Percentiles rank a stretch among this genome's conserved stretches.
These are phyloP conservation scores for Solanum pinnatisectum DNA, from an alignment of 257 asterid species.

Conservation along the genomic window DNA sequence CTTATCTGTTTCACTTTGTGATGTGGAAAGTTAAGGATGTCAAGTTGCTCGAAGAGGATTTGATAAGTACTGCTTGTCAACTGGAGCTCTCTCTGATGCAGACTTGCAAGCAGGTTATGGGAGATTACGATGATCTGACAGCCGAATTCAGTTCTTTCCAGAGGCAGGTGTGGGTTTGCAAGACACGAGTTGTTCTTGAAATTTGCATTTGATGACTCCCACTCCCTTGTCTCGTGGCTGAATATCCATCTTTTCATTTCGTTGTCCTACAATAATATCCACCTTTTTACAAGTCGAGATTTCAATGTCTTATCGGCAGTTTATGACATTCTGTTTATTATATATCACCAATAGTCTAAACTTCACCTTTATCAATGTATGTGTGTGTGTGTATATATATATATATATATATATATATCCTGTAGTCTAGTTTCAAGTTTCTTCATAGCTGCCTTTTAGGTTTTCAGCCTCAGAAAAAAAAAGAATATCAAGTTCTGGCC, in stretches of 20 bases:
- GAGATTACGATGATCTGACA: constrained; percentile 1
- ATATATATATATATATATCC: neutral
- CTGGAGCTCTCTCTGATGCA: constrained; percentile 10
- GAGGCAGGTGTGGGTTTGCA: constrained; percentile 6
- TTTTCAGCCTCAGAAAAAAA: neutral
- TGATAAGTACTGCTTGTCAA: constrained; percentile 9
- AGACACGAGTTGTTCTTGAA: neutral
- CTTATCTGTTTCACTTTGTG: constrained; percentile 15
- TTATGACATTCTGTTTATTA: neutral
- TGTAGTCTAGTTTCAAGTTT: neutral
- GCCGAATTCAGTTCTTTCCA: constrained; percentile 3
- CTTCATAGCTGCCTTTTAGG: neutral
- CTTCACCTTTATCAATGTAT: too few species aligned
- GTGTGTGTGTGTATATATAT: too few species aligned
- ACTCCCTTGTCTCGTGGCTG: neutral
- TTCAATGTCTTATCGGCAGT: neutral
- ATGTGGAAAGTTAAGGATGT: constrained; percentile 14
- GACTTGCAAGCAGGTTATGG: constrained; percentile 4
- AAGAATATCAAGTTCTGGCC: neutral
- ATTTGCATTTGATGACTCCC: neutral
- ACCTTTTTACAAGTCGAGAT: neutral
- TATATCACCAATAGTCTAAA: neutral
- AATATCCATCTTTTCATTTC: neutral
- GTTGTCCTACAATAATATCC: neutral
- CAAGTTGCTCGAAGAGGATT: constrained; percentile 8